Conservation (phyloP, 2,329 filamentous ascomycete species). For the Lecanicillium sp. region DNA sequence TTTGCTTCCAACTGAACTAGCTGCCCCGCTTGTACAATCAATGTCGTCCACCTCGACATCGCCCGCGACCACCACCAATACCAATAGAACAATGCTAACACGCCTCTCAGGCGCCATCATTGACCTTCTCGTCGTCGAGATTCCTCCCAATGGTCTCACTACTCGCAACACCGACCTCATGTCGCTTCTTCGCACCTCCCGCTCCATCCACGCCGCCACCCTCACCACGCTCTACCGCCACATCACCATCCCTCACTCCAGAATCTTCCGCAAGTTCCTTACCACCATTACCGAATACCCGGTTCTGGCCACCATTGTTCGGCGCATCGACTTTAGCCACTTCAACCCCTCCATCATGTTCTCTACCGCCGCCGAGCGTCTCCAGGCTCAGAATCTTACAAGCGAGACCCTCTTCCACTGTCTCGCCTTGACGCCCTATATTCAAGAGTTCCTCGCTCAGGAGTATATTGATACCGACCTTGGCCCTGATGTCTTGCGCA, state of each 20-base stretch:
- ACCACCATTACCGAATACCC: conserved; percentile 61
- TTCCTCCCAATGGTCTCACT: conserved; percentile 65
- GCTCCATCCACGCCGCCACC: conserved; percentile 64
- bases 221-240: conserved; percentile 70
- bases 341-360: conserved; percentile 77
- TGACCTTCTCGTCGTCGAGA: conserved; percentile 65
- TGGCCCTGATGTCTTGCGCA: conserved; percentile 59
- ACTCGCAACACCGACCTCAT: conserved; percentile 74
- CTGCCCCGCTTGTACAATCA: too few species aligned
- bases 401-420: conserved; percentile 66
- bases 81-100: conserved; percentile 8
- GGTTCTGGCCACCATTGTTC: conserved; percentile 66
- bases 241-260: conserved; percentile 76
- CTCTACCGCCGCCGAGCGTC: conserved; percentile 66
- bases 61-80: too few species aligned
- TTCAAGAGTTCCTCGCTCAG: conserved; percentile 73
- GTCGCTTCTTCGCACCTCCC: conserved; percentile 70
- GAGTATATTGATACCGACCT: conserved; percentile 77
- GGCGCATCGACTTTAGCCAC: conserved; percentile 77
- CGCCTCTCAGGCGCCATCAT: conserved; percentile 59
- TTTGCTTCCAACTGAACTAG: too few species aligned
- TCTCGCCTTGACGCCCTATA: conserved; percentile 63
- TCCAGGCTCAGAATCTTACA: conserved; percentile 70
- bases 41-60: too few species aligned
- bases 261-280: conserved; percentile 77